phyloP scores from a whole-genome alignment of 1,284 basidiomycete genomes.

The Fomitopsis palustris region DNA sequence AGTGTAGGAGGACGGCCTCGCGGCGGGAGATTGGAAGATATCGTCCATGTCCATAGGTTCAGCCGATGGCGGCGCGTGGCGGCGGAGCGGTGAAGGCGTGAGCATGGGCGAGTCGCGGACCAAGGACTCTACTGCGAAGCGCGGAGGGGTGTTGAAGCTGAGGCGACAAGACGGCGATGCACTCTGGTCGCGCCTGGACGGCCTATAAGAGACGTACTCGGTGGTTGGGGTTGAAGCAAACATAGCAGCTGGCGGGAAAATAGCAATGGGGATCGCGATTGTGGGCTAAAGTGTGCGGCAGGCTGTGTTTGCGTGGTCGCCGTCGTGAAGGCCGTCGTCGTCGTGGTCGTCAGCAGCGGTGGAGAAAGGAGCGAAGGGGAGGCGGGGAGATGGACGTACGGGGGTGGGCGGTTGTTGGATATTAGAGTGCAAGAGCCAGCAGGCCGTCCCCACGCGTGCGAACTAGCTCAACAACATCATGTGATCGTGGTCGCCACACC shows the following conservation, averaged over 20 bases:
- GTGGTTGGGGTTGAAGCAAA: constrained; percentile 33
- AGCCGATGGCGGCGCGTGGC: constrained; percentile 25
- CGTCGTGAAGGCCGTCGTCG: constrained; percentile 16
- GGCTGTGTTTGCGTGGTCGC: constrained; percentile 9
- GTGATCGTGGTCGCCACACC: constrained; percentile 25
- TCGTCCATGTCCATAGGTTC: constrained; percentile 39
- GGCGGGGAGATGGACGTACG: constrained; percentile 5
- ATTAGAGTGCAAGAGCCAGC: constrained; percentile 4
- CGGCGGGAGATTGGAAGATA: constrained; percentile 50
- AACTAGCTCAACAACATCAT: constrained; percentile 36
- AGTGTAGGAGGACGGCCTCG: constrained; percentile 37
- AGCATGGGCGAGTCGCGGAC: constrained; percentile 52
- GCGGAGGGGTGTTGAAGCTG: constrained; percentile 36
- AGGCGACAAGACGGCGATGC: constrained; percentile 45
- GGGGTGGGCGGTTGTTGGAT: constrained; percentile 16
- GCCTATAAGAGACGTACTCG: constrained; percentile 33
- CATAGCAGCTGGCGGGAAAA: constrained; percentile 31
- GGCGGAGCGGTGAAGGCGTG: constrained; percentile 57
- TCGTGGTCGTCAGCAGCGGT: constrained; percentile 16
- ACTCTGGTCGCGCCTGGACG: constrained; percentile 36
- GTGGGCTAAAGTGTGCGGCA: constrained; percentile 11
- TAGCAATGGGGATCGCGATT: constrained; percentile 22
- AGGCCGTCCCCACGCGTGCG: constrained; percentile 24
- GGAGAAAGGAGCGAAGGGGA: constrained; percentile 10
- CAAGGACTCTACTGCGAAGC: constrained; percentile 24